Evolutionary conservation across 2,329 filamentous ascomycete genomes (phyloP), one percentile per base, ranked within the genome.

Genomic region (Diaporthe vaccinii): DNA sequence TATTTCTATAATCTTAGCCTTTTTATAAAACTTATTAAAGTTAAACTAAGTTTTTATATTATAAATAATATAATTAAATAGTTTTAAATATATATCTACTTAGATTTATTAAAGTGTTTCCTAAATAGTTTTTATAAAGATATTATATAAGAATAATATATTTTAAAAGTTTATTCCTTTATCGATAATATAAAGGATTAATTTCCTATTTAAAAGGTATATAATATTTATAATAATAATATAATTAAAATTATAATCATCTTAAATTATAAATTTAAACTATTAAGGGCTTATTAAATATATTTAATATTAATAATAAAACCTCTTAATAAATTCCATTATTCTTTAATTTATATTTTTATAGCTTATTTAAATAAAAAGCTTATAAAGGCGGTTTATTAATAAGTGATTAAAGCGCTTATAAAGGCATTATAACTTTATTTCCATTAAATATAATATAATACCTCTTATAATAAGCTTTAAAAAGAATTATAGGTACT

Each of bases 11-110:
- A 57, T 31, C 20, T 20, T 57, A 17, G 9, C 12, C 2, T 57
- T 57, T 10, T 34, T 34, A 31, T 57, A 28, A 57, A 57, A 57
- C 17, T 57, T 57, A 57, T 14, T 57, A 15, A 28, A 51, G 2
- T 51, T 25, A 53, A 53, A 51, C n/a, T 53, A 25, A 15, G 14
- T 55, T 20, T 20, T 34, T 57, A 57, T 31, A 17, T 57, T 57
- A 57, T 57, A 57, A 57, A 53, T 53, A 53, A 53, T 53, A 53
- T 57, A 57, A 31, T 57, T 57, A 57, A 31, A 3, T 53, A 25
- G 22, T 53, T 12, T 57, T 57, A 57, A 57, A 31, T 53, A 57
- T 17, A 7, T 31, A 57, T 57, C 6, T 28, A 57, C 2, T 20
- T 28, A 57, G 3, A 57, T 53, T 25, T 53, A 57, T 28, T 57